Evolutionary conservation across 2,329 filamentous ascomycete genomes (phyloP).

Genomic region (Arthroderma sp.): DNA sequence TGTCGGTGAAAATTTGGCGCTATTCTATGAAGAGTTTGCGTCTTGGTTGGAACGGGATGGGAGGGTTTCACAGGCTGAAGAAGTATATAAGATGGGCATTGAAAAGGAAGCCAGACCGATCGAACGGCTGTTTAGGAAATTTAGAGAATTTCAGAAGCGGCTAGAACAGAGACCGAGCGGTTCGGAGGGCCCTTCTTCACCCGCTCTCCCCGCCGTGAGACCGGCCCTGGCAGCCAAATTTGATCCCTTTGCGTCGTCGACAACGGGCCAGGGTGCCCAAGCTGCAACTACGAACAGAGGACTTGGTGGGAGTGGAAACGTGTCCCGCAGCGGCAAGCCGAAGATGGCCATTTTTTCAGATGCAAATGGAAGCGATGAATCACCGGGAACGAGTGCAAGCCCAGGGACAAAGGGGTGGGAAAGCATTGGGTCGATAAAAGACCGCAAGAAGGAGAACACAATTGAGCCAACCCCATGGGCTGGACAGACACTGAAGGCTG

Average conservation of each 20-base stretch:
- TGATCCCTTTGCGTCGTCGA: conserved; percentile 58
- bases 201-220: conserved; percentile 70
- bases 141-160: conserved; percentile 77
- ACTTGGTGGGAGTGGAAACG: conserved; percentile 35
- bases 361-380: conserved; percentile 46
- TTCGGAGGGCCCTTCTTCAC: conserved; percentile 60
- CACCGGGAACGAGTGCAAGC: conserved; percentile 43
- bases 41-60: conserved; percentile 77
- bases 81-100: conserved; percentile 82
- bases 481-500: conserved; percentile 78
- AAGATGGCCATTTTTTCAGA: conserved; percentile 93
- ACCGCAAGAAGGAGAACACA: conserved; percentile 88
- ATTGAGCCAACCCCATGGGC: conserved; percentile 80
- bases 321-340: conserved; percentile 55
- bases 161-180: conserved; percentile 55
- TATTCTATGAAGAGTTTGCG: conserved; percentile 96
- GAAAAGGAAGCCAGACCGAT: conserved; percentile 75
- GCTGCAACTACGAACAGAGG: conserved; percentile 52
- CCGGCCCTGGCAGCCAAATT: conserved; percentile 75
- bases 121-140: conserved; percentile 74
- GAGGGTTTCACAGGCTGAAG: conserved; percentile 81
- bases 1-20: conserved; percentile 73
- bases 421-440: conserved; percentile 70
- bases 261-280: conserved; percentile 41
- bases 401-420: conserved; percentile 69